These are phyloP conservation scores for Fusarium coicis DNA, from an alignment of 2,329 filamentous ascomycete genomes.

Conservation along the genomic window DNA sequence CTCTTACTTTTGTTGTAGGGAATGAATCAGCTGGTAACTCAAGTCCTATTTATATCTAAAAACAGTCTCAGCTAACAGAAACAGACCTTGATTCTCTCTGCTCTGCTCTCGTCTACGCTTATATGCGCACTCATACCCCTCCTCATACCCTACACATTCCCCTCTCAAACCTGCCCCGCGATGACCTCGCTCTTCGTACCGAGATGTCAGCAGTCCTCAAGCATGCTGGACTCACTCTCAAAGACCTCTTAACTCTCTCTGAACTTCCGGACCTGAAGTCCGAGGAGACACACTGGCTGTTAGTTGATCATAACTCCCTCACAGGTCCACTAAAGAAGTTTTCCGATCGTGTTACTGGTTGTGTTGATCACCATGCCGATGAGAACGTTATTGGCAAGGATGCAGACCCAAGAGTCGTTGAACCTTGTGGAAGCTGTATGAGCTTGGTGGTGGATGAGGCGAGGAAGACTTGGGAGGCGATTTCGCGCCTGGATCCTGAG, in stretches of 20 bases:
- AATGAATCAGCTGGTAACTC: slow-evolving; percentile 73
- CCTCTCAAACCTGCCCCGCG: slow-evolving; percentile 74
- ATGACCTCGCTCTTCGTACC: slow-evolving; percentile 76
- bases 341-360: slow-evolving; percentile 65
- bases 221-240: slow-evolving; percentile 66
- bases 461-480: slow-evolving; percentile 65
- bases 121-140: slow-evolving; percentile 71
- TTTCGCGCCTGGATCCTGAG: slow-evolving; percentile 45
- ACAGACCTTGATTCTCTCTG: slow-evolving; percentile 84
- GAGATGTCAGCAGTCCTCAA: slow-evolving; percentile 75
- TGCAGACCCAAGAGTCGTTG: slow-evolving; percentile 68
- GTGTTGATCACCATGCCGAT: slow-evolving; percentile 84
- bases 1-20: slow-evolving; percentile 71
- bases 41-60: neutral
- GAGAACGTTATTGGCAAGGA: slow-evolving; percentile 65
- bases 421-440: slow-evolving; percentile 77
- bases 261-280: slow-evolving; percentile 62
- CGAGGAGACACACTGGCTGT: slow-evolving; percentile 72
- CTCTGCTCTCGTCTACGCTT: slow-evolving; percentile 78
- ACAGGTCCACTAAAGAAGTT: slow-evolving; percentile 70
- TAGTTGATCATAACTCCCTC: slow-evolving; percentile 83
- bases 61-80: neutral
- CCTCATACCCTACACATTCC: slow-evolving; percentile 73
- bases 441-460: slow-evolving; percentile 74
- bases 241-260: slow-evolving; percentile 72